Conservation (phyloP, 768 basidiomycete genomes). For the Suillus plorans region DNA sequence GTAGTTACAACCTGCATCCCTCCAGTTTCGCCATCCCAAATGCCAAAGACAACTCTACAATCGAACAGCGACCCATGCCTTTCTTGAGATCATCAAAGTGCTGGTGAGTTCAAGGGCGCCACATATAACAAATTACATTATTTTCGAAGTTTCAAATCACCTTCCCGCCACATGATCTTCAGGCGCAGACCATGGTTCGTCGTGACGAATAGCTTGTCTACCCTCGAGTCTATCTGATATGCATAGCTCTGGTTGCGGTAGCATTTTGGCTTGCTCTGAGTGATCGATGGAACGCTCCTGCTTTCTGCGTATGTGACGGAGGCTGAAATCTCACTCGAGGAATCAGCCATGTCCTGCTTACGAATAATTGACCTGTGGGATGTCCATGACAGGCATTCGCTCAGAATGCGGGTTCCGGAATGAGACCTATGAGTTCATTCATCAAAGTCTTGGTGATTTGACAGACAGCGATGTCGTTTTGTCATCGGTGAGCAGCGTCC, state of each 20-base stretch:
- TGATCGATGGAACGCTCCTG: background rate
- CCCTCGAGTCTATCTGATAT: background rate
- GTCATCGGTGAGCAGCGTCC: background rate
- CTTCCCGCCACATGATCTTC: background rate
- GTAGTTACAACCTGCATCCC: no score
- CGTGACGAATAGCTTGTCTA: background rate
- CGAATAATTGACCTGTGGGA: background rate
- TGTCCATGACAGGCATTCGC: background rate
- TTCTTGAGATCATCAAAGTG: background rate
- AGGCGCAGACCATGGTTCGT: background rate
- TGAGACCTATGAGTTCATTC: background rate
- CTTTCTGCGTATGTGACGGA: background rate
- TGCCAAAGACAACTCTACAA: no score
- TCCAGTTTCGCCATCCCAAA: no score
- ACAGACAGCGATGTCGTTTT: background rate
- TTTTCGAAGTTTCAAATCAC: background rate
- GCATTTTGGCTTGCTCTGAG: background rate
- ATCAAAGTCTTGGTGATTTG: background rate
- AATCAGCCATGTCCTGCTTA: background rate
- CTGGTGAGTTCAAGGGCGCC: no score
- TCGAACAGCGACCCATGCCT: no score
- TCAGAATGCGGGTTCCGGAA: background rate
- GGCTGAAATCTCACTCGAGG: background rate
- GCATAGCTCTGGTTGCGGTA: background rate
- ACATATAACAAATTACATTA: no score